Percentiles rank a stretch among this genome's conserved stretches.
phyloP scores from a whole-genome alignment of 805 yeast species.

The Blastobotrys americana region DNA sequence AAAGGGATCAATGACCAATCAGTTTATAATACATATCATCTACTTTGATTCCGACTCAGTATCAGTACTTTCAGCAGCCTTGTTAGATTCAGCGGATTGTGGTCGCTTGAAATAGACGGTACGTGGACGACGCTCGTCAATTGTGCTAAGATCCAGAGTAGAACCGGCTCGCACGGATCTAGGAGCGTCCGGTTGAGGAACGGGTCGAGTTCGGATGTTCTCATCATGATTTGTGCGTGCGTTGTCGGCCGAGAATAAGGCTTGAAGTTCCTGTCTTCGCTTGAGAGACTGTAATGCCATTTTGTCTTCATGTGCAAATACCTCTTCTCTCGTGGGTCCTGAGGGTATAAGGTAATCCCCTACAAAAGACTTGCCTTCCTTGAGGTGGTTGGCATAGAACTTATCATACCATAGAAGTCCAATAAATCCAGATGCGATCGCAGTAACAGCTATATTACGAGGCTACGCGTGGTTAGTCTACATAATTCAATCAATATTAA shows the following conservation, averaged over 20 bases:
- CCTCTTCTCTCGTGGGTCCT: slow-evolving; percentile 10
- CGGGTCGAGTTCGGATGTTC: slow-evolving; percentile 24
- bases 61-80: too few relatives aligned
- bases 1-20: too few relatives aligned
- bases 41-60: too few relatives aligned
- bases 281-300: slow-evolving; percentile 9
- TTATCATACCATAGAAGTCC: slow-evolving; percentile 19
- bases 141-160: slow-evolving; percentile 18
- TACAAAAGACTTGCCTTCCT: slow-evolving; percentile 14
- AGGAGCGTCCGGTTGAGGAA: slow-evolving; percentile 23
- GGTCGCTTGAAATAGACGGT: slow-evolving; percentile 11
- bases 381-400: slow-evolving; percentile 7
- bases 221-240: slow-evolving; percentile 12
- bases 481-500: neutral
- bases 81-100: too few relatives aligned
- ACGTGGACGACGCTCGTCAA: slow-evolving; percentile 28
- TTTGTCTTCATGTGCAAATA: slow-evolving; percentile 10
- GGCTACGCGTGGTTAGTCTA: neutral
- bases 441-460: neutral
- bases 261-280: slow-evolving; percentile 11
- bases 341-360: slow-evolving; percentile 20
- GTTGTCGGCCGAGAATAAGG: slow-evolving; percentile 14
- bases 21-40: too few relatives aligned
- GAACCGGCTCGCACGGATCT: slow-evolving; percentile 23
- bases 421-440: slow-evolving; percentile 9